Base-by-base conservation (phyloP, 2,329 filamentous ascomycete species). In the Sporothrix humicola region DNA sequence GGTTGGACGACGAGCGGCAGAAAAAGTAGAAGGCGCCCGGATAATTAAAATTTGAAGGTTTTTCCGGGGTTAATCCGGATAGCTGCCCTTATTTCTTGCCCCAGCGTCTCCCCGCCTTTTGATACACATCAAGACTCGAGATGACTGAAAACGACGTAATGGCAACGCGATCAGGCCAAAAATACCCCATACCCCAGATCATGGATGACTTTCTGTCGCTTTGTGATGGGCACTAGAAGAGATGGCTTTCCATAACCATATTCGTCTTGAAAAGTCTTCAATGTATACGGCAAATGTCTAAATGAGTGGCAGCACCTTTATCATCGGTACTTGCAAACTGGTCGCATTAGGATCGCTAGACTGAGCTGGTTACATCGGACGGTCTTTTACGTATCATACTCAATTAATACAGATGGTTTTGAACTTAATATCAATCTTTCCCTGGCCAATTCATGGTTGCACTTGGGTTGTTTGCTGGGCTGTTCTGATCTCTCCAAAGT, bases 81-180 rank as follows among this genome's bases (percentile, higher is more conserved):
- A 59, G 75, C 76, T 79, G 78, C 78, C 78, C 78, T 79, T 77
- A 78, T 79, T 78, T 79, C 73, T 75, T 78, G 78, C 79, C 79
- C 79, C 78, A 76, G 72, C 31, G 63, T 37, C 70, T 74, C 72
- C 71, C 74, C 74, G 73, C 71, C 66, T 73, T 73, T 72, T 73
- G 78, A 79, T 79, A 79, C 77, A 79, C 79, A 79, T 48, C 63
- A 58, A 26, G 71, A 26, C 48, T n/a, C 37, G 52, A 15, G 61
- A 61, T 37, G 69, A 68, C 44, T 10, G 68, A 71, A 70, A 66
- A 50, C 44, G 69, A 63, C 69, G 69, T 72, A 63, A 73, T 65
- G 70, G 46, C 65, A 50, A 68, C 65, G n/a, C 44, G 44, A 12
- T n/a, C 54, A 13, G 42, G 54, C 42, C 20, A 61, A 72, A 70